These are phyloP conservation scores for Apiospora koreana DNA, from an alignment of 2,329 filamentous ascomycete genomes.

Conservation along the genomic window DNA sequence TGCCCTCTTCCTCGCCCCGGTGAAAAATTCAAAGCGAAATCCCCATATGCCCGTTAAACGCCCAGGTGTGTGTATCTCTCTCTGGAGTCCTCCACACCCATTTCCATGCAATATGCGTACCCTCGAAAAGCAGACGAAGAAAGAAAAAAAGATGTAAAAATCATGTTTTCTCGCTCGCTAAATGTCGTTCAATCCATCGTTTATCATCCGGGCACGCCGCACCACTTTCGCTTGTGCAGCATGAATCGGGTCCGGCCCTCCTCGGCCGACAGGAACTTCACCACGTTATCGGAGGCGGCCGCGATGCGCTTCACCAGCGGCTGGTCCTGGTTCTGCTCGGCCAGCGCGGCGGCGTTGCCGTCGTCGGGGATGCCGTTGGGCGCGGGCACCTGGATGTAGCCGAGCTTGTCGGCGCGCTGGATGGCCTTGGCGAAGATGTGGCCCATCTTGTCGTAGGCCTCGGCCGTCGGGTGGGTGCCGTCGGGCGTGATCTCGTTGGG, in stretches of 20 bases:
- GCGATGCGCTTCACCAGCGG: neutral
- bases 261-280: neutral
- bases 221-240: constrained; percentile 9
- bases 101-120: neutral
- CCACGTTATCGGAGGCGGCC: neutral
- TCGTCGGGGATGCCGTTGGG: constrained; percentile 20
- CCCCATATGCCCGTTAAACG: constrained; percentile 2
- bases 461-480: constrained; percentile 27
- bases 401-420: constrained; percentile 21
- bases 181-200: neutral
- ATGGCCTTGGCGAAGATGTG: constrained; percentile 25
- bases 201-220: neutral
- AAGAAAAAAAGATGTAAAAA: neutral
- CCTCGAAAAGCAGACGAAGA: neutral
- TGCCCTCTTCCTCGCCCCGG: neutral
- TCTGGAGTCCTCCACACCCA: neutral
- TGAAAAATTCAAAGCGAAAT: neutral
- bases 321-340: neutral
- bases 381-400: constrained; percentile 20
- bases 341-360: constrained; percentile 14
- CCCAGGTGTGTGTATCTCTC: neutral
- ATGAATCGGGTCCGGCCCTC: constrained; percentile 10
- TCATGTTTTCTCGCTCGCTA: neutral
- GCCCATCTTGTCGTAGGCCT: constrained; percentile 26
- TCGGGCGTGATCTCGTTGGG: constrained; percentile 24